Conservation (phyloP, 495 filamentous ascomycete species). For the Tuber indicum region DNA sequence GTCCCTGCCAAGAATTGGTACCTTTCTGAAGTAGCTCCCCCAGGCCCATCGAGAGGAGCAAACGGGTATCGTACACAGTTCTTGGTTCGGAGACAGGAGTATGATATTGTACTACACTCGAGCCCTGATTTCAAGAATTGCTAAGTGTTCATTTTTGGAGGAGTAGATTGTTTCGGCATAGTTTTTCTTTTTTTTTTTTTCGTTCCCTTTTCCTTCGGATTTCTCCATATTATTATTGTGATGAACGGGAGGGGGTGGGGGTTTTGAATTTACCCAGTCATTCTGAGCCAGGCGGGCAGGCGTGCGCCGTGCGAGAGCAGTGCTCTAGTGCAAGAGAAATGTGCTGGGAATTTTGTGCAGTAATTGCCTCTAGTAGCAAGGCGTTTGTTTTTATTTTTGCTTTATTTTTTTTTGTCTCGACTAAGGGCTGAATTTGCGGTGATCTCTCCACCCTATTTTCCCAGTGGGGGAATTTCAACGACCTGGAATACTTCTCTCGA, state of each 20-base stretch:
- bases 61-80: not conserved
- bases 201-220: not conserved
- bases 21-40: not conserved
- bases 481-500: not conserved
- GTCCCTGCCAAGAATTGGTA: not conserved
- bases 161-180: not conserved
- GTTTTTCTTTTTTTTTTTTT: not conserved
- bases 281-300: not conserved
- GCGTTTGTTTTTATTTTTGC: not conserved
- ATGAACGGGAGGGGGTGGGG: not conserved
- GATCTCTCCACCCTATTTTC: not conserved
- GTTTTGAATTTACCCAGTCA: not conserved
- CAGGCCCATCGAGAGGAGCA: not conserved
- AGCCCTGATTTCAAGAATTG: not conserved
- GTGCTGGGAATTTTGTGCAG: not conserved
- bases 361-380: not conserved
- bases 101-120: not conserved
- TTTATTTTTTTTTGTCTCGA: not conserved
- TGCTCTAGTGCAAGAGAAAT: not conserved
- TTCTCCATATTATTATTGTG: not conserved
- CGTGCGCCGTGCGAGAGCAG: not conserved
- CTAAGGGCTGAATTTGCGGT: not conserved
- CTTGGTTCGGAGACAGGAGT: not conserved
- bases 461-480: not conserved
- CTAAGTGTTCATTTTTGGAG: not conserved